Evolutionary conservation across 2,329 filamentous ascomycete species (phyloP), one percentile per base, ranked within the genome.

Genomic region (Periconia digitata): DNA sequence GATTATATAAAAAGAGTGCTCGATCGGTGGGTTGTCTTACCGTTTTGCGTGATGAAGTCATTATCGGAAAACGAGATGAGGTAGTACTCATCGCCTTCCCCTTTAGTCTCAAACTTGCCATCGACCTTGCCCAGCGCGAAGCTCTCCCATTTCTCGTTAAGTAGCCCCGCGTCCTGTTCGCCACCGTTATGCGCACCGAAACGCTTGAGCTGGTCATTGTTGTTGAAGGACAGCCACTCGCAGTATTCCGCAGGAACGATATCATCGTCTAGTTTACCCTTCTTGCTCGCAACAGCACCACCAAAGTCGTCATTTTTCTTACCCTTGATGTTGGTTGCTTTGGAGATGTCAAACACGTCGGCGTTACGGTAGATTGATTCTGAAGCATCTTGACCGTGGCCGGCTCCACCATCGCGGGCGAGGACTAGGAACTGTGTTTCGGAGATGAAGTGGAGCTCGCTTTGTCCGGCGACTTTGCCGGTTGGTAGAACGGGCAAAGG

Each of bases 81-180:
- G 61, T 84, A 89, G 67, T 83, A 89, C 69, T 88, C 84, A 64
- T 87, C 82, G 21, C 81, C 79, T 47, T 81, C 75, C 18, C 68
- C 64, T 34, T 71, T 66, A 2, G 59, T 64, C 60, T 70, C 66
- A 44, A 66, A 65, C 39, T 72, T 54, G 1, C 75, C 75, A 57
- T 83, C 75, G 1, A 70, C 65, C 2, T 85, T 84, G 2, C 84
- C 76, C 20, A 89, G 64, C 2, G 82, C 81, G 40, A 90, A 70
- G 17, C 80, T 82, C 73, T 91, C 87, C 87, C 87, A 90, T 64
- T 90, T 90, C 75, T 90, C 86, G 59, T 90, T 89, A 64, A 90
- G 63, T 29, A 90, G 69, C 0, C 67, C 71, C 0, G 70, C 59
- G 59, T 87, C 80, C 56, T 85, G 79, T 0, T 69, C 72, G 0